Percentiles rank a stretch among this genome's conserved stretches.
Conservation (phyloP, 768 basidiomycete genomes). For the Pleurotus citrinopileatus region DNA sequence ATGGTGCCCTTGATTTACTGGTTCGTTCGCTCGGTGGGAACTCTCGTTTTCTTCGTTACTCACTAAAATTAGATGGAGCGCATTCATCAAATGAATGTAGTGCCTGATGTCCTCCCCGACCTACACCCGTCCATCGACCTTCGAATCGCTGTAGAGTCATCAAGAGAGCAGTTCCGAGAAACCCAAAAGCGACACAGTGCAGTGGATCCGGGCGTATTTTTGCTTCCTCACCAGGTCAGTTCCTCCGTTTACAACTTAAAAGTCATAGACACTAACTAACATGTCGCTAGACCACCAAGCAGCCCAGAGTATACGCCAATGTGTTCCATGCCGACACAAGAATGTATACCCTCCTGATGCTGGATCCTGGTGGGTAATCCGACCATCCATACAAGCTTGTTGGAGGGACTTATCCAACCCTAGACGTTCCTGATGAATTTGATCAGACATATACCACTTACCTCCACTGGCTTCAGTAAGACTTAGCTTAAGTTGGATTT, state of each 20-base stretch:
- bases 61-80: conserved; percentile 75
- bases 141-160: conserved; percentile 47
- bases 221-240: conserved; percentile 66
- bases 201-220: conserved; percentile 70
- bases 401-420: conserved; percentile 8
- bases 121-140: conserved; percentile 76
- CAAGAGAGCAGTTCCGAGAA: conserved; percentile 26
- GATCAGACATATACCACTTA: conserved; percentile 65
- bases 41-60: background rate
- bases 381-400: background rate
- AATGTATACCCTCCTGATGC: conserved; percentile 83
- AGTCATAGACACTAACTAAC: background rate
- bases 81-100: conserved; percentile 84
- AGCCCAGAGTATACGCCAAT: conserved; percentile 66
- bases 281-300: conserved; percentile 52
- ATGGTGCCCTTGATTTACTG: conserved; percentile 80
- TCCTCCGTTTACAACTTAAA: background rate
- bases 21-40: conserved; percentile 41
- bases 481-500: conserved; percentile 11
- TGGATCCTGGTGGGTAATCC: conserved; percentile 60
- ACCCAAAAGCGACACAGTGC: conserved; percentile 34
- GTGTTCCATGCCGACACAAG: conserved; percentile 80
- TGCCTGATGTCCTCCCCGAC: conserved; percentile 80
- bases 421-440: conserved; percentile 81
- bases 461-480: conserved; percentile 86